Evolutionary conservation across 2,329 filamentous ascomycete species (phyloP).

Genomic region (Macroventuria anomochaeta): DNA sequence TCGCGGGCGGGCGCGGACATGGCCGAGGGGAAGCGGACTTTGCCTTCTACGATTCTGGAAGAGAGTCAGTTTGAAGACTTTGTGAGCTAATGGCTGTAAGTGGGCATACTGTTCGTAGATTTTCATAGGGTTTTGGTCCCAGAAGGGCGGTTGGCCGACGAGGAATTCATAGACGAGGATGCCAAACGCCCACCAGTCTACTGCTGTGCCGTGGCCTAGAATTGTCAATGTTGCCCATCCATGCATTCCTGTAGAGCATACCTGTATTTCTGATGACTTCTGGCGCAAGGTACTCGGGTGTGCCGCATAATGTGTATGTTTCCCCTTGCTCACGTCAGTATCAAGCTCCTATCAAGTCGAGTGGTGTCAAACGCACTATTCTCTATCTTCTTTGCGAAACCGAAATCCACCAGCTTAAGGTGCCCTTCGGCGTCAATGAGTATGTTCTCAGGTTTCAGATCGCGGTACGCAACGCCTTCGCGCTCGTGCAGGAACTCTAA

Average conservation of each 20-base stretch:
- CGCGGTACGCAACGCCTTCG: constrained; percentile 80
- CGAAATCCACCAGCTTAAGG: constrained; percentile 84
- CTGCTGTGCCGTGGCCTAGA: constrained; percentile 69
- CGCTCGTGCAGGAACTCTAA: constrained; percentile 81
- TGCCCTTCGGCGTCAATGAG: constrained; percentile 78
- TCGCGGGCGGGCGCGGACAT: constrained; percentile 74
- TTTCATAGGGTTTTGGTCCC: constrained; percentile 85
- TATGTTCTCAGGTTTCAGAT: constrained; percentile 84
- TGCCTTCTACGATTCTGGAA: constrained; percentile 76
- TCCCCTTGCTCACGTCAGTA: constrained; percentile 57
- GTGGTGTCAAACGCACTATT: constrained; percentile 54
- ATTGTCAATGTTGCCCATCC: constrained; percentile 21
- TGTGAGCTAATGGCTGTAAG: neutral
- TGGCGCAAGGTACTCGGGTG: constrained; percentile 82
- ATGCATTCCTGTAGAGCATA: constrained; percentile 15
- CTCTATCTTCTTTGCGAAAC: constrained; percentile 81
- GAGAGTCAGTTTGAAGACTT: neutral
- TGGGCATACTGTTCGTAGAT: constrained; percentile 73
- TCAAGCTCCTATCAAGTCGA: neutral
- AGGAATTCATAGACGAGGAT: constrained; percentile 86
- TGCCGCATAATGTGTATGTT: constrained; percentile 84
- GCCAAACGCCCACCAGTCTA: constrained; percentile 88
- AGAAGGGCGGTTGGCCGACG: constrained; percentile 84
- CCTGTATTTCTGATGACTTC: constrained; percentile 86
- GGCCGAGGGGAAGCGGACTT: constrained; percentile 72